Evolutionary conservation across 129 eudicot species (phyloP), one percentile per base, ranked within the genome.

Genomic region (Chrysanthemum lavandulifolium): DNA sequence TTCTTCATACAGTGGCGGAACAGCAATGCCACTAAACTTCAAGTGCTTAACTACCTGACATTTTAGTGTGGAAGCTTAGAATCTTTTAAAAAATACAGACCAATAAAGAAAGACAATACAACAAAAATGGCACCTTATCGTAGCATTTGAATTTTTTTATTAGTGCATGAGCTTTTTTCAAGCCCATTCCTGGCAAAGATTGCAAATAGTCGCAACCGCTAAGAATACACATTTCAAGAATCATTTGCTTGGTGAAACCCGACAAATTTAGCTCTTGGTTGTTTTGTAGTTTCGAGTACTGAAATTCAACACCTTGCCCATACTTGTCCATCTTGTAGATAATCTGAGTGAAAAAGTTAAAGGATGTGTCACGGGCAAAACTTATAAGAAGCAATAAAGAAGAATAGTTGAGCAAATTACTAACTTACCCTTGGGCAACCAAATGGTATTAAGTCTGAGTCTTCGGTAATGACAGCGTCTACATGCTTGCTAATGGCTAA

Each of bases 311-410:
- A 68, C 99, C 97, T 77, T 95, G 96, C 25, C 99, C 99, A 51
- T 82, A 90, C 73, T 95, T 95, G 78, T 95, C 99, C 97, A 95
- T 95, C 76, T 95, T 95, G 99, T 86, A 95, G 56, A 95, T 86
- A 29, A 95, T 88, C 97, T 95, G 83, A 15, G 50, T 23, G 59
- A 25, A 13, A 49, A 58, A 25, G 47, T 54, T 71, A 5, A 33
- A 51, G 18, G 23, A 67, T 57, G 51, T 55, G 59, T 76, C 21
- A 67, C 51, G 51, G 7, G 64, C 31, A 13, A 31, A 73, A 66
- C 12, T 48, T 16, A 61, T 16, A 77, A 23, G 55, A 66, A 67
- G 15, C 55, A 74, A 62, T 12, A 64, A 61, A 27, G 66, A 0
- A 73, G 25, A 83, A 43, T 16, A 66, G 53, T 29, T 49, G 53